Conservation (phyloP, 2,329 filamentous ascomycete species). For the Ophiostoma quercus region DNA sequence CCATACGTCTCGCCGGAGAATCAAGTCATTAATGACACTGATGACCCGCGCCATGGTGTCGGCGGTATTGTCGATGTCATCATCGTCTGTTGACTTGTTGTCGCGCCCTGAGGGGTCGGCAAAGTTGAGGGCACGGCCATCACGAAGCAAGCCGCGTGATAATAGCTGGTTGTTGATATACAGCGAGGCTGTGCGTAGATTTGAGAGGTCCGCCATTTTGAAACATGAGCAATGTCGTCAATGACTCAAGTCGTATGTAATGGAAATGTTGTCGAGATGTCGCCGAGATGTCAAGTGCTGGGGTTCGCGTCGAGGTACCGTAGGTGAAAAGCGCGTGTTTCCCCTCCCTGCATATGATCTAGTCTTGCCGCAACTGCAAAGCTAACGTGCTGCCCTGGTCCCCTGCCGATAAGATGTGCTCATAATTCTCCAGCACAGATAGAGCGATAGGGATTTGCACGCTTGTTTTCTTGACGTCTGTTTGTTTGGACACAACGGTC, state of each 20-base stretch:
- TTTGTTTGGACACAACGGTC: slow-evolving; percentile 13
- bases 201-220: slow-evolving; percentile 53
- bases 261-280: not conserved
- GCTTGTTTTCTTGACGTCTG: slow-evolving; percentile 13
- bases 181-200: slow-evolving; percentile 60
- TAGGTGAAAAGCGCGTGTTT: slow-evolving; percentile 1
- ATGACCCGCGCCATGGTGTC: slow-evolving; percentile 73
- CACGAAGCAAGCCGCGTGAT: slow-evolving; percentile 58
- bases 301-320: not conserved
- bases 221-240: not conserved
- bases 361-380: not conserved
- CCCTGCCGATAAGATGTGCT: slow-evolving; percentile 14
- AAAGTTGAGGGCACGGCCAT: slow-evolving; percentile 77
- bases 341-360: slow-evolving; percentile 7
- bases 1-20: slow-evolving; percentile 76
- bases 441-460: not conserved
- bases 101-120: slow-evolving; percentile 61
- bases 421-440: not conserved
- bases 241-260: not conserved
- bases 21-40: slow-evolving; percentile 87
- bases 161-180: slow-evolving; percentile 70
- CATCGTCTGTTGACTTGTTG: slow-evolving; percentile 32
- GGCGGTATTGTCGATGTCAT: slow-evolving; percentile 29
- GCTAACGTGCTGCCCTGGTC: not conserved
- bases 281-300: not conserved